Evolutionary conservation across 352 stramenopile genomes (phyloP).

Genomic region (Aphanomyces astaci): DNA sequence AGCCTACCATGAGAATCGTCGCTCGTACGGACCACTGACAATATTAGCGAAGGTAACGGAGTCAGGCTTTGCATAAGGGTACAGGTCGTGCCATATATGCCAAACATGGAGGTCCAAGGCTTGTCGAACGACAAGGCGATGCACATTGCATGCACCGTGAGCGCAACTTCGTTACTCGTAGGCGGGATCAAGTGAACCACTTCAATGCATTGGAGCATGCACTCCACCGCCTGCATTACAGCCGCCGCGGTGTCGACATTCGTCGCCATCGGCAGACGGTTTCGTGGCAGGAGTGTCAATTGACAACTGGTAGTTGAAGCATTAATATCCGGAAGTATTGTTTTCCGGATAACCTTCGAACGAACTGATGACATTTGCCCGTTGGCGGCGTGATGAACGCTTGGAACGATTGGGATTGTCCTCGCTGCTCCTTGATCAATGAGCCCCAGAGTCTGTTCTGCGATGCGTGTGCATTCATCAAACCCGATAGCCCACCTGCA

Average conservation of each 20-base stretch:
- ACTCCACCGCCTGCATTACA: not conserved
- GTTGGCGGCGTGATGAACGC: not conserved
- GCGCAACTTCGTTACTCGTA: not conserved
- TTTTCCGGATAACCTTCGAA: no score
- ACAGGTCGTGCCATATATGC: not conserved
- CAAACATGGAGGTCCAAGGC: not conserved
- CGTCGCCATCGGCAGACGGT: not conserved
- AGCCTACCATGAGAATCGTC: no score
- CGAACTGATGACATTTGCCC: no score
- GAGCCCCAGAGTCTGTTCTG: not conserved
- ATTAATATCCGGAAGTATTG: no score
- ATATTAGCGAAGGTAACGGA: no score
- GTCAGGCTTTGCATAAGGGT: not conserved
- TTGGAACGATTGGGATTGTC: conserved; percentile 16
- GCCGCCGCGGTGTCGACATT: not conserved
- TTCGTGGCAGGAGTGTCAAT: no score
- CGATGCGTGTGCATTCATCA: not conserved
- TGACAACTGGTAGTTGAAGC: no score
- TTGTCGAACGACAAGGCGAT: not conserved
- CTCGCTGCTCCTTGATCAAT: conserved; percentile 19
- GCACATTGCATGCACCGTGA: not conserved
- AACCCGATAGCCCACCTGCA: not conserved
- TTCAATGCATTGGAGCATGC: not conserved
- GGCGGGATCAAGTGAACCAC: not conserved
- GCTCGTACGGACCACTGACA: no score